phyloP scores from a whole-genome alignment of 2,329 filamentous ascomycete genomes.

The Tolypocladium inflatum region DNA sequence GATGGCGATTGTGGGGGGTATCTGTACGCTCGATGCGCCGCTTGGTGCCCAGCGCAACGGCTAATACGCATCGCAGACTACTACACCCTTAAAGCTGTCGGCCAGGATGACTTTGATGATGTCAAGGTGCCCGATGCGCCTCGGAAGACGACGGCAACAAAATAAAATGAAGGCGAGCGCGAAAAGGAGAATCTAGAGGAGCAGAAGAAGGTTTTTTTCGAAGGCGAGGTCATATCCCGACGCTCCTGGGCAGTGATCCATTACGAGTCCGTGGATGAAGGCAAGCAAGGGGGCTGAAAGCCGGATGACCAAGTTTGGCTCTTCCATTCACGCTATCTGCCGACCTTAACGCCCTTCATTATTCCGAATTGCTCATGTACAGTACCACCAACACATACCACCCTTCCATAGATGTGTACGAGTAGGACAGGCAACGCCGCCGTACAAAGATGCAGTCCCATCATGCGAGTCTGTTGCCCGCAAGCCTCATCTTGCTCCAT shows the following conservation, averaged over 20 bases:
- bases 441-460: neutral
- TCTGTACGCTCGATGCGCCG: conserved; percentile 62
- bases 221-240: neutral
- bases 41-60: neutral
- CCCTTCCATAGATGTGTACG: neutral
- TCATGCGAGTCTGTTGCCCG: neutral
- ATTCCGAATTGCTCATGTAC: neutral
- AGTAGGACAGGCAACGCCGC: neutral
- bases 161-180: neutral
- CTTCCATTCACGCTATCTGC: neutral
- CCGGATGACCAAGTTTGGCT: neutral
- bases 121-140: conserved; percentile 79
- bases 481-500: neutral
- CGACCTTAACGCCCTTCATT: neutral
- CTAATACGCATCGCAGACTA: conserved; percentile 30
- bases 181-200: neutral
- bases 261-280: neutral
- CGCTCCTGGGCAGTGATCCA: neutral
- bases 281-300: neutral
- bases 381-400: neutral
- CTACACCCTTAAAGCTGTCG: conserved; percentile 70
- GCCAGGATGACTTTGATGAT: conserved; percentile 95
- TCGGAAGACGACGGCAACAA: conserved; percentile 29
- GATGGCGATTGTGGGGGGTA: conserved; percentile 63
- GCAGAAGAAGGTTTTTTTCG: neutral